Conservation (phyloP, 2,329 filamentous ascomycete genomes). For the Tricladium varicosporioides region DNA sequence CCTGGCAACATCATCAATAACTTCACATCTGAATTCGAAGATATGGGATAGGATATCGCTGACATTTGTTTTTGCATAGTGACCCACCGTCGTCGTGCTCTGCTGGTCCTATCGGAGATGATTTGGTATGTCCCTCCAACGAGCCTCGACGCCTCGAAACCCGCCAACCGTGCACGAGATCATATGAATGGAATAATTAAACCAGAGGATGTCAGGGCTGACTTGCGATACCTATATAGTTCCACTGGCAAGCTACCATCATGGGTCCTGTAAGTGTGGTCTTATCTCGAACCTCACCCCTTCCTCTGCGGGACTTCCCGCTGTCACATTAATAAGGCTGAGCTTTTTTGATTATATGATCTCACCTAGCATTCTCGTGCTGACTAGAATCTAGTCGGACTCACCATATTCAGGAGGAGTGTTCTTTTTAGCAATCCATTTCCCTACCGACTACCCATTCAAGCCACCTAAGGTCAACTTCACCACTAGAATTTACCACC, state of each 20-base stretch:
- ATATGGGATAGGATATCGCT: constrained; percentile 17
- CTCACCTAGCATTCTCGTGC: constrained; percentile 11
- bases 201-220: constrained; percentile 28
- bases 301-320: constrained; percentile 10
- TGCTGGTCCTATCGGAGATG: constrained; percentile 93
- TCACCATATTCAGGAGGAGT: constrained; percentile 97
- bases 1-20: constrained; percentile 34
- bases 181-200: constrained; percentile 5
- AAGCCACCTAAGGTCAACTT: constrained; percentile 99
- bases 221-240: constrained; percentile 53
- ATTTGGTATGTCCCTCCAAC: constrained; percentile 71
- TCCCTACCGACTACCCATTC: constrained; percentile 99
- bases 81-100: constrained; percentile 99
- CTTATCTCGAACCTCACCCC: constrained; percentile 23
- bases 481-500: constrained; percentile 98
- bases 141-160: constrained; percentile 19
- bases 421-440: constrained; percentile 98
- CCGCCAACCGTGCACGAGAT: constrained; percentile 24
- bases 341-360: constrained; percentile 15
- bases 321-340: constrained; percentile 16
- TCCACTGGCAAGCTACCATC: constrained; percentile 99
- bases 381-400: constrained; percentile 62
- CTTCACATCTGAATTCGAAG: constrained; percentile 18
- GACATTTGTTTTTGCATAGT: constrained; percentile 48
- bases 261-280: constrained; percentile 88